Evolutionary conservation across 1,139 yeast genomes (phyloP), one percentile per base, ranked within the genome.

Genomic region (Casaregolazyma lundiana): DNA sequence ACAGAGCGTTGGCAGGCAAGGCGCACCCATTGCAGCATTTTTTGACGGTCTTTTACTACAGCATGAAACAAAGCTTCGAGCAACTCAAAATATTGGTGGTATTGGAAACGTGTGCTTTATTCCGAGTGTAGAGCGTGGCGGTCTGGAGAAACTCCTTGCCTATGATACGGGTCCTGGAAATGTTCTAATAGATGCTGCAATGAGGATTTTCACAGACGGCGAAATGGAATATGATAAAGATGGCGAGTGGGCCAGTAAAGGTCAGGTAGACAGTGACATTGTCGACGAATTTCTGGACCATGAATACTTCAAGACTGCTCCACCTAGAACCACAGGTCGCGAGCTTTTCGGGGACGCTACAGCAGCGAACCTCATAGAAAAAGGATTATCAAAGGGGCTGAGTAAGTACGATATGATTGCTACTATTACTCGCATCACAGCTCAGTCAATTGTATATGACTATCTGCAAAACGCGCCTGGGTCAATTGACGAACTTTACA

Each of bases 1-100:
- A 34, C 53, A 52, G 38, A 53, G 55, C 26, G 56, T 53, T 3
- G 56, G 56, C 13, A 22, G 56, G 24, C 56, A 53, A 45, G 56
- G 56, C 26, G 56, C 56, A 3, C 56, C 56, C 9, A 52, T 53
- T 50, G 50, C 51, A 22, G 56, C 55, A 18, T 53, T 53, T 44
- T 52, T 53, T 21, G 56, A 53, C 24, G 56, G 55, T 6, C 45
- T 51, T 15, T 37, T 52, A 22, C 44, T 53, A 13, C 53, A 47
- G 4, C 55, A 53, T 35, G 50, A 51, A 6, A 52, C 53, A 4
- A 53, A 52, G 41, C 30, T 49, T 36, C 43, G 55, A 20, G 49
- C 52, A 5, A 49, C 54, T 29, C 56, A 53, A 35, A 53, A 53
- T 35, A 53, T 53, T 29, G 56, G 56, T 8, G 56, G 56, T 7